Evolutionary conservation across 176 grass and related monocot species (phyloP), one percentile per base, ranked within the genome.

Genomic region (Puccinellia tenuiflora): DNA sequence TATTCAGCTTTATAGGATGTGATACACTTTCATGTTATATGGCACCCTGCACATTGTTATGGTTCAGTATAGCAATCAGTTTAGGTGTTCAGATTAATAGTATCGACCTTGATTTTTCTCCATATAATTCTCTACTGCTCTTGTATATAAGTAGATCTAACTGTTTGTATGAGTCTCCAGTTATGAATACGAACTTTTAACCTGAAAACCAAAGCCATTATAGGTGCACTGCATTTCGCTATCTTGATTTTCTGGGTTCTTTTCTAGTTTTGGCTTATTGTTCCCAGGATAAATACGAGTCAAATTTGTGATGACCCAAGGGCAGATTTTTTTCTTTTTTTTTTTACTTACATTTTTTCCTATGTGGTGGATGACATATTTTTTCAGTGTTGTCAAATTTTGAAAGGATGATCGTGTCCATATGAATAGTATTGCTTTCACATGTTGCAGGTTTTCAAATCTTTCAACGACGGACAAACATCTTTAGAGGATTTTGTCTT

Each of bases 401-500:
- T 46, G 10, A 60, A 51, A 84, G 24, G 50, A 68, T 73, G 24
- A 48, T 79, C 21, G 79, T 59, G 80, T 21, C 50, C 57, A 71
- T 79, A 69, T 88, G 54, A 74, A 35, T 52, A 54, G 7, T 73
- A 64, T 65, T 91, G 3, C 20, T 85, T 71, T 85, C 76, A 52
- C 34, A 28, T 79, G 80, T 85, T 77, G 80, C 89, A 99, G 96
- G 79, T 80, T 73, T 87, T 91, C 75, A 99, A 86, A 63, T 83
- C 78, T 68, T 90, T 94, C 82, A 90, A 82, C 16, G 86, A 94
- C 0, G 83, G 82, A 20, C 92, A 81, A 75, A 46, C 68, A 63
- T 83, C 89, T 75, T 96, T 99, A 67, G 82, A 82, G 63, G 91
- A 96, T 59, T 92, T 96, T 85, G 82, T 89, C 26, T 89, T 88